phyloP scores from a whole-genome alignment of 345 rosid species.

The Syzygium aqueum region DNA sequence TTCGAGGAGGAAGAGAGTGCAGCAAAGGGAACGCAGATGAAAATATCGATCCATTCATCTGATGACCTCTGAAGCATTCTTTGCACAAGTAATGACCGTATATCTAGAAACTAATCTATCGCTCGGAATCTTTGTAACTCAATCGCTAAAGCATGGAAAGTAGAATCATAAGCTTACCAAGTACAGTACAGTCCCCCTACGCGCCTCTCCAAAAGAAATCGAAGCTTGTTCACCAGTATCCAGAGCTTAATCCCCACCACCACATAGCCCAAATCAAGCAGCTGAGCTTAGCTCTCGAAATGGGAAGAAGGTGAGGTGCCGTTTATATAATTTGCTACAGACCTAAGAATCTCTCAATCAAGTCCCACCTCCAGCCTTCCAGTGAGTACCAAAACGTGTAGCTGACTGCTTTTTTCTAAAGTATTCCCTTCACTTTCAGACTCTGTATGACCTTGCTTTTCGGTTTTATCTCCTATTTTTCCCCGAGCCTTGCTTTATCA shows the following conservation, averaged over 20 bases:
- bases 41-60: neutral
- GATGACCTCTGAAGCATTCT: neutral
- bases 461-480: neutral
- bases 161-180: neutral
- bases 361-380: neutral
- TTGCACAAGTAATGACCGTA: neutral
- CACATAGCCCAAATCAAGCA: no score
- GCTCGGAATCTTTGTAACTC: neutral
- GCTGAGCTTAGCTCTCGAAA: neutral
- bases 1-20: neutral
- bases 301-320: neutral
- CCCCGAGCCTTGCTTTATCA: neutral
- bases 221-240: neutral
- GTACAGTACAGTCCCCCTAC: neutral
- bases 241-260: neutral
- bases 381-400: neutral
- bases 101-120: neutral
- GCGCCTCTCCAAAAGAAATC: neutral
- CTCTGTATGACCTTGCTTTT: neutral
- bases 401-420: neutral
- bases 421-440: accelerated
- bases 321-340: neutral
- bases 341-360: neutral
- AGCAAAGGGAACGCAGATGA: neutral
- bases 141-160: neutral